These are phyloP conservation scores for Exophiala mesophila DNA, from an alignment of 2,329 filamentous ascomycete genomes.

Conservation along the genomic window DNA sequence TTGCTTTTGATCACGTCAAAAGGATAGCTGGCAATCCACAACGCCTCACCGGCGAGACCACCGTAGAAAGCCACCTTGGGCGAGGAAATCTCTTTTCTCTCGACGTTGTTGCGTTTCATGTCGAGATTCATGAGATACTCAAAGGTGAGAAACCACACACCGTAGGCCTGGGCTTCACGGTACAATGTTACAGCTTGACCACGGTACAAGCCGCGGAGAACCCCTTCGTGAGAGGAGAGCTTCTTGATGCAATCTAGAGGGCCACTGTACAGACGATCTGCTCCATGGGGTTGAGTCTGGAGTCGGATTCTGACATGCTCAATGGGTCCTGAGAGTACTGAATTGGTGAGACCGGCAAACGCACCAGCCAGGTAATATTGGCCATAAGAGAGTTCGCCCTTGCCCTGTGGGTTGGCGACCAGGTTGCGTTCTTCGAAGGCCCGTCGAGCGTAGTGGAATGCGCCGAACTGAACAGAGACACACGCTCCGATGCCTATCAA, in stretches of 20 bases:
- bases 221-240: slow-evolving; percentile 63
- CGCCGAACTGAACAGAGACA: slow-evolving; percentile 95
- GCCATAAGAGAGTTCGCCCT: slow-evolving; percentile 60
- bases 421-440: slow-evolving; percentile 72
- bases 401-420: slow-evolving; percentile 21
- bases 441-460: slow-evolving; percentile 87
- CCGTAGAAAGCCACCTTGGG: slow-evolving; percentile 90
- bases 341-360: slow-evolving; percentile 89
- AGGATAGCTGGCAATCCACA: slow-evolving; percentile 92
- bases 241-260: slow-evolving; percentile 89
- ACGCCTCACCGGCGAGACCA: slow-evolving; percentile 83
- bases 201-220: slow-evolving; percentile 73
- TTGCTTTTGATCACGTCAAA: slow-evolving; percentile 98
- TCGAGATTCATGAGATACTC: slow-evolving; percentile 96
- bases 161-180: slow-evolving; percentile 91
- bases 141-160: slow-evolving; percentile 89
- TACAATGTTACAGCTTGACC: slow-evolving; percentile 79
- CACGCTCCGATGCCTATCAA: slow-evolving; percentile 94
- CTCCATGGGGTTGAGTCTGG: slow-evolving; percentile 90
- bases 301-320: slow-evolving; percentile 95
- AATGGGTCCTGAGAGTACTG: slow-evolving; percentile 80
- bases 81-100: slow-evolving; percentile 70
- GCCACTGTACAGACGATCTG: slow-evolving; percentile 67
- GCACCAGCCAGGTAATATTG: slow-evolving; percentile 91
- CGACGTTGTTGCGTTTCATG: slow-evolving; percentile 68